Conservation (phyloP, 306 rosid genomes). For the Trifolium dubium region DNA sequence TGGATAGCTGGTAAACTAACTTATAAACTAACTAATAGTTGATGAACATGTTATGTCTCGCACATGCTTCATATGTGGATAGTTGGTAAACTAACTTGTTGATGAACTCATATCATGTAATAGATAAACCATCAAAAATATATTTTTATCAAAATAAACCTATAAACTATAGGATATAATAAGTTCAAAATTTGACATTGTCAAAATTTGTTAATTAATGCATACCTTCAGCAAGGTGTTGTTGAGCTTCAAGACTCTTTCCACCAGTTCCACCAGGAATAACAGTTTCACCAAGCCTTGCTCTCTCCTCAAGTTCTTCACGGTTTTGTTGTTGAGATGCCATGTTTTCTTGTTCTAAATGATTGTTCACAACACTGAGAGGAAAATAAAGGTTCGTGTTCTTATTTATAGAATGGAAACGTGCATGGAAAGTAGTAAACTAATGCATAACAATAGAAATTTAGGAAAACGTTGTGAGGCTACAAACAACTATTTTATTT, state of each 20-base stretch:
- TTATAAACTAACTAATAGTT: too few relatives aligned
- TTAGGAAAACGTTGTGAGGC: too few relatives aligned
- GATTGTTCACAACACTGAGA: background rate
- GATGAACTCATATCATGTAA: too few relatives aligned
- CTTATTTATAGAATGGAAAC: slow-evolving; percentile 32
- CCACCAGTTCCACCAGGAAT: slow-evolving; percentile 88
- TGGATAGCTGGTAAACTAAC: too few relatives aligned
- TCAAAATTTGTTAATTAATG: background rate
- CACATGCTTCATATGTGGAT: too few relatives aligned
- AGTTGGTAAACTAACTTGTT: too few relatives aligned
- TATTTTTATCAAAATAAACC: too few relatives aligned
- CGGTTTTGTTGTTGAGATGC: slow-evolving; percentile 53
- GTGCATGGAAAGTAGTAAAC: slow-evolving; percentile 29
- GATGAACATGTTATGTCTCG: too few relatives aligned
- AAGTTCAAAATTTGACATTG: too few relatives aligned
- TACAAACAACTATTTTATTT: background rate
- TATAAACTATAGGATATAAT: too few relatives aligned
- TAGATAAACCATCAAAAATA: too few relatives aligned
- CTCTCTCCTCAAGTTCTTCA: slow-evolving; percentile 61
- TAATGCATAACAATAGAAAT: background rate
- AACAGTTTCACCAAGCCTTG: slow-evolving; percentile 74
- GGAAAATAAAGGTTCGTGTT: slow-evolving; percentile 13
- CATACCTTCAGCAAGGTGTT: slow-evolving; percentile 84
- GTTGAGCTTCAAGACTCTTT: slow-evolving; percentile 76
- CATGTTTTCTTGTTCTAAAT: slow-evolving; percentile 44